phyloP scores from a whole-genome alignment of 768 basidiomycete genomes.

The Mycena floridula region DNA sequence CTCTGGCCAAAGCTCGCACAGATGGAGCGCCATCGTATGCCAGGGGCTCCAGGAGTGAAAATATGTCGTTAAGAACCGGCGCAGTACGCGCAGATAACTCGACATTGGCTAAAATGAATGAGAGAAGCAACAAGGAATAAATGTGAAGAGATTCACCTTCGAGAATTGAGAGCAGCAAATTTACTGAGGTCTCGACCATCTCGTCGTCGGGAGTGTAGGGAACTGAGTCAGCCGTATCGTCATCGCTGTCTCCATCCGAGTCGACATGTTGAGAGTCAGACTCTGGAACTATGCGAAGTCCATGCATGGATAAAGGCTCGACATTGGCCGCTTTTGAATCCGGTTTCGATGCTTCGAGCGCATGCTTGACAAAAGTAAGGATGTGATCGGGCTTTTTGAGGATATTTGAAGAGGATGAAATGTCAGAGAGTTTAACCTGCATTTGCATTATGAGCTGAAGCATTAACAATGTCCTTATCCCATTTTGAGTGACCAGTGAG shows the following conservation, averaged over 20 bases:
- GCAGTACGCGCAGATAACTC: conserved; percentile 53
- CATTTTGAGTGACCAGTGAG: neutral
- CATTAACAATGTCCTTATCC: conserved; percentile 55
- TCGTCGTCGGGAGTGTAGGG: conserved; percentile 45
- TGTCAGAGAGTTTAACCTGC: conserved; percentile 58
- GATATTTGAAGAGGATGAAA: conserved; percentile 53
- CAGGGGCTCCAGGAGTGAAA: conserved; percentile 53
- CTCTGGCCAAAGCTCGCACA: conserved; percentile 57
- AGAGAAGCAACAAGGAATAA: neutral
- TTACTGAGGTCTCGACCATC: conserved; percentile 72
- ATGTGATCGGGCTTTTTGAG: conserved; percentile 63
- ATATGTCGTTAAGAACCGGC: conserved; percentile 68
- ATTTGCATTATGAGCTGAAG: conserved; percentile 81
- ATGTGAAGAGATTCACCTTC: conserved; percentile 52
- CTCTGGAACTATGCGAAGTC: conserved; percentile 26
- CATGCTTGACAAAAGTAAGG: conserved; percentile 77
- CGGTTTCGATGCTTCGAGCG: conserved; percentile 42
- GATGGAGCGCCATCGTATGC: conserved; percentile 39
- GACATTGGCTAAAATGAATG: conserved; percentile 38
- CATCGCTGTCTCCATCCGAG: conserved; percentile 54
- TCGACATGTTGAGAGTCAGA: too few relatives aligned
- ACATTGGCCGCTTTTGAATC: conserved; percentile 5
- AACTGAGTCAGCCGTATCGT: conserved; percentile 36
- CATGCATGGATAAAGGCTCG: neutral
- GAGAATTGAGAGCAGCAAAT: conserved; percentile 75